Conservation (phyloP, 2,329 filamentous ascomycete genomes). For the Claviceps sp. region DNA sequence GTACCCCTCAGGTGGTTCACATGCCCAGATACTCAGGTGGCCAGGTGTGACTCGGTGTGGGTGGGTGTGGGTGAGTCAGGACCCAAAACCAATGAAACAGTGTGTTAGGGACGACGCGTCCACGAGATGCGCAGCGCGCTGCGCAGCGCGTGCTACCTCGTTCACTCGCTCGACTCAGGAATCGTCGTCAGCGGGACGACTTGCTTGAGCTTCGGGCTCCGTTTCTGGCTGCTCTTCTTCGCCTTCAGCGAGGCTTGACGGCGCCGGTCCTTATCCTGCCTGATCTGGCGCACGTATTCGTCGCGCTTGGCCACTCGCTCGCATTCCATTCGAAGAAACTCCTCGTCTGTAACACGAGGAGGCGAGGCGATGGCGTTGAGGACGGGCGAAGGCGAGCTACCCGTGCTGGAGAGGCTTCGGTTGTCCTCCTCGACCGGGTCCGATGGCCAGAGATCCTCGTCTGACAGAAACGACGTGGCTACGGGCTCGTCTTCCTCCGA, state of each 20-base stretch:
- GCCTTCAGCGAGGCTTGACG: slow-evolving; percentile 22
- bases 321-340: slow-evolving; percentile 36
- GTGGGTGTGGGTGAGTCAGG: neutral
- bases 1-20: too few relatives aligned
- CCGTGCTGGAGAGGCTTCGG: slow-evolving; percentile 33
- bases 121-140: neutral
- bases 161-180: slow-evolving; percentile 26
- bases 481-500: slow-evolving; percentile 27
- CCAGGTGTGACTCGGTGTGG: neutral
- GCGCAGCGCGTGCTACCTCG: neutral
- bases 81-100: slow-evolving; percentile 1
- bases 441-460: slow-evolving; percentile 48
- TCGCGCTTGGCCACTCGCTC: slow-evolving; percentile 37
- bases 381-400: slow-evolving; percentile 23
- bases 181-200: slow-evolving; percentile 38
- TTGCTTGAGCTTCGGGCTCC: slow-evolving; percentile 34
- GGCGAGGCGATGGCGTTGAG: slow-evolving; percentile 16
- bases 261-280: slow-evolving; percentile 42
- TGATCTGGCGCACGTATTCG: slow-evolving; percentile 36
- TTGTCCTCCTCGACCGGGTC: slow-evolving; percentile 37
- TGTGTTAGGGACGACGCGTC: neutral
- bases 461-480: slow-evolving; percentile 44
- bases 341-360: slow-evolving; percentile 29
- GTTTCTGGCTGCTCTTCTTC: slow-evolving; percentile 32
- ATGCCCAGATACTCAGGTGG: too few relatives aligned